phyloP scores from a whole-genome alignment of 768 basidiomycete genomes.

The Obba rivulosa region DNA sequence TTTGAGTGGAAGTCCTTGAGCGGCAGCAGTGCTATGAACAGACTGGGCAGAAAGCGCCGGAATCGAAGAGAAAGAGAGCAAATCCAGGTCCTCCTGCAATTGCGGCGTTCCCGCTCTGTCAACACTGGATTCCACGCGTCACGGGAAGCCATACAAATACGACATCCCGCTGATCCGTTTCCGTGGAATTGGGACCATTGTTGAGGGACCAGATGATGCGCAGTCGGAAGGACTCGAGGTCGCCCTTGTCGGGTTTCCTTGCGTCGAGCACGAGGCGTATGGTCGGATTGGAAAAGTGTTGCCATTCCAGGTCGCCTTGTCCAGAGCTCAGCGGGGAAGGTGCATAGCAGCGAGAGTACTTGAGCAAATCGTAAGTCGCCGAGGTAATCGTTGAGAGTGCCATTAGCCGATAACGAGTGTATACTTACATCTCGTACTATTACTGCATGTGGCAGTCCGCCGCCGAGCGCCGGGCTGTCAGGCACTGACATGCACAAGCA shows the following conservation, averaged over 20 bases:
- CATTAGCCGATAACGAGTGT: constrained; percentile 13
- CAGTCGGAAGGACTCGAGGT: constrained; percentile 59
- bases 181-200: constrained; percentile 25
- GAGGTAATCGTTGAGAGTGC: constrained; percentile 55
- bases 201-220: constrained; percentile 61
- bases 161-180: constrained; percentile 48
- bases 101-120: background rate
- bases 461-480: too few species aligned
- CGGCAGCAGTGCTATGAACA: constrained; percentile 20
- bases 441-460: too few species aligned
- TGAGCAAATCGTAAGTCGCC: constrained; percentile 48
- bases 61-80: constrained; percentile 59
- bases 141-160: constrained; percentile 49
- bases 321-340: constrained; percentile 11
- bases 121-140: constrained; percentile 1
- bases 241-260: constrained; percentile 38
- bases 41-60: constrained; percentile 19
- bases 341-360: constrained; percentile 68
- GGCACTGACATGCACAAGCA: too few species aligned
- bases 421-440: too few species aligned
- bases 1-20: constrained; percentile 67
- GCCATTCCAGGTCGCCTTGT: constrained; percentile 51
- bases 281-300: constrained; percentile 69
- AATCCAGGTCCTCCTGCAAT: constrained; percentile 70
- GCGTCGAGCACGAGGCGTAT: constrained; percentile 60